Evolutionary conservation across 345 rosid genomes (phyloP), one percentile per base, ranked within the genome.

Genomic region (Sisymbrium irio): DNA sequence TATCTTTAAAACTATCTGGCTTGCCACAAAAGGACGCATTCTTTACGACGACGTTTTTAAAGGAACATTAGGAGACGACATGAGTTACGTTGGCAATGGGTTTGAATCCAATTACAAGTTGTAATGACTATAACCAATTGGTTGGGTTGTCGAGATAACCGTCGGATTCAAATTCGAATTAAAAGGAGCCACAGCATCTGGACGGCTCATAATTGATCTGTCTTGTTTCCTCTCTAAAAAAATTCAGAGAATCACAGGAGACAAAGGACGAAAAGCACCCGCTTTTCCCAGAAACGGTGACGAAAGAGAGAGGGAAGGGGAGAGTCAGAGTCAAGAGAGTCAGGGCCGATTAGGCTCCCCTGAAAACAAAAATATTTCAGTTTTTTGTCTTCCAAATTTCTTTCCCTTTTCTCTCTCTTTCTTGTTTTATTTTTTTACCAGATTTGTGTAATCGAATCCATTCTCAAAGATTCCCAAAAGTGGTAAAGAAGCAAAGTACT

Each of bases 231-330:
- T 65, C 58, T 39, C 60, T 68, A 65, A 42, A 25, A 65, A 42
- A 25, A 45, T 63, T 46, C 67, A 45, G 45, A 58, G 63, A 18
- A 2, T 61, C 72, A 17, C 55, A 72, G 40, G 73, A 60, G 63
- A 77, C 75, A 74, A 73, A 75, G 73, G 82, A 77, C 82, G 66
- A 22, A 82, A 80, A 65, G 73, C 78, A 77, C 70, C 33, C 22
- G 69, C 80, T 71, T 86, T 80, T 74, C 65, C 25, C 64, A 44
- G 78, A 76, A 35, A 62, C 79, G 79, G 74, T 33, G 79, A 75
- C 69, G 74, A 61, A 0, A 67, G 75, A 69, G 25, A 9, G 41
- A 40, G 62, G 36, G 39, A 22, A 25, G 4, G 25, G 22, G 27
- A 47, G 55, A 14, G 25, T 19, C 13, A 51, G 33, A 30, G 35